phyloP scores from a whole-genome alignment of 495 filamentous ascomycete species.

The Tuber magnatum region DNA sequence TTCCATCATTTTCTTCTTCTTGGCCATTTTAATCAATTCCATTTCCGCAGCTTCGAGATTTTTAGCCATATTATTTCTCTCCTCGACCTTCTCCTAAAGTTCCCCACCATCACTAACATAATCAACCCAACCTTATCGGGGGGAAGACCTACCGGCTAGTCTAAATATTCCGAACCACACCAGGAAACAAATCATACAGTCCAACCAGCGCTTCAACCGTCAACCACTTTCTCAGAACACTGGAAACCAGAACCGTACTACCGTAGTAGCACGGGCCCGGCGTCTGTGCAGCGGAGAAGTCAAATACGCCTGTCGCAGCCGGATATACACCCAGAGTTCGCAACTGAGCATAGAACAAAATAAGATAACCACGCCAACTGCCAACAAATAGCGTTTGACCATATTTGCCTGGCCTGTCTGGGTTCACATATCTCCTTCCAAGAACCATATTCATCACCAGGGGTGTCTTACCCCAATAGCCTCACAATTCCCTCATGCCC shows the following conservation, averaged over 20 bases:
- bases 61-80: slow-evolving; percentile 62
- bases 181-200: slow-evolving; percentile 95
- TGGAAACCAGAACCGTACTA: slow-evolving; percentile 81
- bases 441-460: too few relatives aligned
- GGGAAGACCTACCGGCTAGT: slow-evolving; percentile 56
- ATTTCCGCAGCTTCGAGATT: slow-evolving; percentile 77
- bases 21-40: slow-evolving; percentile 67
- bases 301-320: slow-evolving; percentile 84
- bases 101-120: slow-evolving; percentile 61
- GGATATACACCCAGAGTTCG: slow-evolving; percentile 82
- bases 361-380: slow-evolving; percentile 70
- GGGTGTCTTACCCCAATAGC: too few relatives aligned
- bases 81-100: slow-evolving; percentile 75
- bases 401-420: too few relatives aligned
- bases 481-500: too few relatives aligned
- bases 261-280: slow-evolving; percentile 90
- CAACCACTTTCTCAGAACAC: slow-evolving; percentile 84
- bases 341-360: slow-evolving; percentile 82
- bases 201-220: slow-evolving; percentile 67
- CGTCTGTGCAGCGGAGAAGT: slow-evolving; percentile 93
- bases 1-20: slow-evolving; percentile 65
- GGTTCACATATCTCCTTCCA: too few relatives aligned
- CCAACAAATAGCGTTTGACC: slow-evolving; percentile 58
- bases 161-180: slow-evolving; percentile 93
- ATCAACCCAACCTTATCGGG: neutral